Percentiles rank a stretch among this genome's conserved stretches.
These are phyloP conservation scores for Podospora australis DNA, from an alignment of 495 filamentous ascomycete genomes.

Conservation along the genomic window DNA sequence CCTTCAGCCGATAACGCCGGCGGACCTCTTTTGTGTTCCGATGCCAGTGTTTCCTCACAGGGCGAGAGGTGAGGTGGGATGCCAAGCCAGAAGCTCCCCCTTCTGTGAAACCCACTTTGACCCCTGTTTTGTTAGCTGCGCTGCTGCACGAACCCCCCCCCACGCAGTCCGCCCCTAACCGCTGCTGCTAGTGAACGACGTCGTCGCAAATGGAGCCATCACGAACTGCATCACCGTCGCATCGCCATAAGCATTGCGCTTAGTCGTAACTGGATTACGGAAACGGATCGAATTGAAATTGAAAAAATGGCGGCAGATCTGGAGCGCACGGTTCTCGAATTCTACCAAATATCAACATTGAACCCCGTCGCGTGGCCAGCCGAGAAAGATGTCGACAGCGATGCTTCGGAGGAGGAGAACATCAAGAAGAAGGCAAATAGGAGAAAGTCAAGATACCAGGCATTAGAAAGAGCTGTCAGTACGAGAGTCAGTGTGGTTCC, in stretches of 20 bases:
- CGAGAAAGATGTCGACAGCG: slow-evolving; percentile 63
- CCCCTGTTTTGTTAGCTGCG: not conserved
- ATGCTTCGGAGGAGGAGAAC: slow-evolving; percentile 60
- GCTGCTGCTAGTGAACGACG: not conserved
- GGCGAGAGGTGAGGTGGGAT: not conserved
- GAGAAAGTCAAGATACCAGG: slow-evolving; percentile 75
- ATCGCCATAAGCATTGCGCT: too few relatives aligned
- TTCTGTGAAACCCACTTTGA: not conserved
- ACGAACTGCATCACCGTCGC: not conserved
- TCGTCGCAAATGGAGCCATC: not conserved
- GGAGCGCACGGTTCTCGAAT: slow-evolving; percentile 71
- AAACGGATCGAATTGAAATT: too few relatives aligned
- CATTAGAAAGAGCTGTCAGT: slow-evolving; percentile 67
- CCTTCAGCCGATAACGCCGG: slow-evolving; percentile 4
- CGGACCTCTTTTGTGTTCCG: slow-evolving; percentile 2
- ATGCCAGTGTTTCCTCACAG: not conserved
- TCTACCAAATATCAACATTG: slow-evolving; percentile 78
- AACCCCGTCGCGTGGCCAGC: slow-evolving; percentile 83
- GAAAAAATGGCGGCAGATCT: slow-evolving; percentile 49
- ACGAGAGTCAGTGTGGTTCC: slow-evolving; percentile 57
- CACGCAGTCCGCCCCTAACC: too few relatives aligned
- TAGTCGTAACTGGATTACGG: too few relatives aligned
- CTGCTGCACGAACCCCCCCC: too few relatives aligned
- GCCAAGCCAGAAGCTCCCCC: not conserved
- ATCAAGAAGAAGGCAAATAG: slow-evolving; percentile 45